Evolutionary conservation across 2,329 filamentous ascomycete genomes (phyloP), one percentile per base, ranked within the genome.

Genomic region (Coniochaeta hoffmannii): DNA sequence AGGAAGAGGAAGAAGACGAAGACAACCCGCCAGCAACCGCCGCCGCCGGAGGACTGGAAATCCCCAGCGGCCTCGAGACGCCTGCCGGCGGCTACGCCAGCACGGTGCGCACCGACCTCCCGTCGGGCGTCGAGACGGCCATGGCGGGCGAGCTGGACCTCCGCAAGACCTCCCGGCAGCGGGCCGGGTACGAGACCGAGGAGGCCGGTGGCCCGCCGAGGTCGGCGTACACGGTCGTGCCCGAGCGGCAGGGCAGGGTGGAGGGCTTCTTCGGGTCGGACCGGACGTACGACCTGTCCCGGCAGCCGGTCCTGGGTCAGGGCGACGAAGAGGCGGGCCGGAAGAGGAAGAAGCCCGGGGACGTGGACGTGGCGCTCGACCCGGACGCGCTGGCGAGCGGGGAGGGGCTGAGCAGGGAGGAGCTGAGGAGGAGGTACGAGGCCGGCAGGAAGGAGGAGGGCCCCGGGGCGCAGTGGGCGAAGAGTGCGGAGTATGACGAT

Each of bases 221-320:
- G 60, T 86, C 87, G 22, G 91, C 94, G 15, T 96, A 94, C 71
- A 91, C 90, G 19, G 86, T 99, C 50, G 81, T 99, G 22, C 90
- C 90, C 11, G 93, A 99, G 73, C 88, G 89, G 56, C 87, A 93
- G 67, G 87, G 92, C 22, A 85, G 87, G 53, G 85, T 90, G 5
- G 88, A 92, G 63, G 94, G 94, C 49, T 97, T 99, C 82, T 97
- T 99, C 68, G 94, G 94, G 63, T 92, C 90, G 64, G 93, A 97
- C 68, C 88, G 90, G 66, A 88, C 88, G 15, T 99, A 99, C 72
- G 92, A 99, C 71, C 80, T 99, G 22, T 66, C 67, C 59, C 87
- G 83, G 75, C 60, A 76, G 38, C 72, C 89, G 1, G 81, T 95
- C 2, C 81, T 99, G 4, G 94, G 92, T 11, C 81, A 83, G 60